phyloP scores from a whole-genome alignment of 257 asterid genomes.

The Solanum bulbocastanum region DNA sequence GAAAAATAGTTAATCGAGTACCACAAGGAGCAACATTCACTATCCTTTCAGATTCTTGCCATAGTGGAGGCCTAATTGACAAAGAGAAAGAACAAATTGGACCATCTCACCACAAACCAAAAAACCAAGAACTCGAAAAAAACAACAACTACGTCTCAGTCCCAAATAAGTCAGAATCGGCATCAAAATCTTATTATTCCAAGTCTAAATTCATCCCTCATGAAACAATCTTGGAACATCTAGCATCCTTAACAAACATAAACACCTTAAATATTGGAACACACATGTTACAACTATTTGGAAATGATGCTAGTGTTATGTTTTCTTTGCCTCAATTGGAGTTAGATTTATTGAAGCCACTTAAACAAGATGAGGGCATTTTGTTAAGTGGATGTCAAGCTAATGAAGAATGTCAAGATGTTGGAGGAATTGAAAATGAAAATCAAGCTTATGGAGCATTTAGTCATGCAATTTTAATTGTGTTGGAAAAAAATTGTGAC shows the following conservation, averaged over 20 bases:
- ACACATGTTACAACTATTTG: slow-evolving; percentile 55
- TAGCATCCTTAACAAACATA: slow-evolving; percentile 46
- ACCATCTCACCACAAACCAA: slow-evolving; percentile 17
- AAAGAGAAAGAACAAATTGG: slow-evolving; percentile 84
- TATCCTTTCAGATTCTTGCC: slow-evolving; percentile 82
- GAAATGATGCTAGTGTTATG: slow-evolving; percentile 49
- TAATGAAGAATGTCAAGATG: slow-evolving; percentile 66
- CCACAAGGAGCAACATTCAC: slow-evolving; percentile 72
- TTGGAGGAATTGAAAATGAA: slow-evolving; percentile 19
- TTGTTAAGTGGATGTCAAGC: slow-evolving; percentile 72
- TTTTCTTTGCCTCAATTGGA: slow-evolving; percentile 26
- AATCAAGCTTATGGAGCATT: slow-evolving; percentile 60
- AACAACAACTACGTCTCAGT: background rate
- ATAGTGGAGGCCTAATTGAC: slow-evolving; percentile 89
- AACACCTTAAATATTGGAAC: slow-evolving; percentile 38
- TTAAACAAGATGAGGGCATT: slow-evolving; percentile 64
- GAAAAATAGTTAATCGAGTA: slow-evolving; percentile 60
- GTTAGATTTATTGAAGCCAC: slow-evolving; percentile 17
- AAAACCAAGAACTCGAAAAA: background rate
- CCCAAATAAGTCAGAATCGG: background rate
- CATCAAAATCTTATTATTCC: background rate
- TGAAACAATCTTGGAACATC: slow-evolving; percentile 32
- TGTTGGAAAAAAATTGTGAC: slow-evolving; percentile 37
- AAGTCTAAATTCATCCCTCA: slow-evolving; percentile 42
- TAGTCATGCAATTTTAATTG: slow-evolving; percentile 50